Conservation (phyloP, 2,329 filamentous ascomycete species). For the Penicillium sp. region DNA sequence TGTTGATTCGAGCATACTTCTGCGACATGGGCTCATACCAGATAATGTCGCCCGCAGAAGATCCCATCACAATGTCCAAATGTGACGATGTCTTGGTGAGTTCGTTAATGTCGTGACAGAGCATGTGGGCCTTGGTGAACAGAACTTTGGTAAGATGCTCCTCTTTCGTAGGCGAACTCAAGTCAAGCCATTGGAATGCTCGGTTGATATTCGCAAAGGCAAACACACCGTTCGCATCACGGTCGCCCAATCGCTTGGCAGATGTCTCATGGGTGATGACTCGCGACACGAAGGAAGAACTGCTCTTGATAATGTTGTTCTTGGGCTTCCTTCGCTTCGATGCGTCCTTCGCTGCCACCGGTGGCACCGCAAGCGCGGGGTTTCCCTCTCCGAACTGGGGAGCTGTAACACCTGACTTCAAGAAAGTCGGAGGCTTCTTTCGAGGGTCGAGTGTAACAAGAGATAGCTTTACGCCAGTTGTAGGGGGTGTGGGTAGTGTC, state of each 20-base stretch:
- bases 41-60: conserved; percentile 93
- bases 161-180: conserved; percentile 68
- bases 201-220: conserved; percentile 95
- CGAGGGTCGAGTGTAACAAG: conserved; percentile 70
- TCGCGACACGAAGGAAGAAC: conserved; percentile 96
- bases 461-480: conserved; percentile 79
- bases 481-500: conserved; percentile 80
- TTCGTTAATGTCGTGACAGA: conserved; percentile 90
- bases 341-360: conserved; percentile 63
- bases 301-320: conserved; percentile 97
- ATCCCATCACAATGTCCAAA: conserved; percentile 90
- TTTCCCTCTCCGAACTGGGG: conserved; percentile 88
- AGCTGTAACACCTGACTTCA: conserved; percentile 44
- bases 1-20: conserved; percentile 92
- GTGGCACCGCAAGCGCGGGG: conserved; percentile 58
- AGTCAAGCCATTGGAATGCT: conserved; percentile 92
- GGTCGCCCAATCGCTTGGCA: conserved; percentile 75
- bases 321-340: conserved; percentile 87
- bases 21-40: conserved; percentile 98
- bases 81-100: conserved; percentile 76
- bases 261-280: conserved; percentile 86
- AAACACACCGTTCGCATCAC: conserved; percentile 75
- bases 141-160: conserved; percentile 94
- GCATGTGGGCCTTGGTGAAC: conserved; percentile 92
- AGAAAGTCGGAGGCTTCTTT: conserved; percentile 43